Conservation (phyloP, 2,329 filamentous ascomycete species). For the Eutypa lata region DNA sequence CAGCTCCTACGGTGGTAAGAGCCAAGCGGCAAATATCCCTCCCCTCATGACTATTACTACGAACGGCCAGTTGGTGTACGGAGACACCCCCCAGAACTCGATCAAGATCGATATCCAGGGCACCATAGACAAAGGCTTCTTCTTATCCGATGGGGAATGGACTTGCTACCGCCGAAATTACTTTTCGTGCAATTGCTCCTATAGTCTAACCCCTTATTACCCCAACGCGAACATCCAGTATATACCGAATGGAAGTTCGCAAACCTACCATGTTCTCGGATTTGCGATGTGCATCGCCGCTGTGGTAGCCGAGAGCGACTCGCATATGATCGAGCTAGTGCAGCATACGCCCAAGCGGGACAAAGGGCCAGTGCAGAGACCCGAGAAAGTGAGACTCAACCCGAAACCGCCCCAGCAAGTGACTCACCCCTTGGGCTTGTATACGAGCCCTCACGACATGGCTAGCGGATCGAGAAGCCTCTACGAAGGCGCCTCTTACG, state of each 20-base stretch:
- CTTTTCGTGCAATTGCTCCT: slow-evolving; percentile 81
- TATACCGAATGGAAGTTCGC: slow-evolving; percentile 46
- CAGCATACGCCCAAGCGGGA: slow-evolving; percentile 91
- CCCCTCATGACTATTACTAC: slow-evolving; percentile 49
- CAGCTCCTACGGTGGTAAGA: slow-evolving; percentile 37
- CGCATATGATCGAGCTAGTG: slow-evolving; percentile 77
- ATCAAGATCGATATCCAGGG: slow-evolving; percentile 74
- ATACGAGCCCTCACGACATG: slow-evolving; percentile 35
- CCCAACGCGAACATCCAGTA: slow-evolving; percentile 47
- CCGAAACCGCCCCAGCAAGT: slow-evolving; percentile 59
- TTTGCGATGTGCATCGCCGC: slow-evolving; percentile 86
- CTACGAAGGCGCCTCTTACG: slow-evolving; percentile 39
- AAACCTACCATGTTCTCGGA: slow-evolving; percentile 64
- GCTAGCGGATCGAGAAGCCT: slow-evolving; percentile 30
- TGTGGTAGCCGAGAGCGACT: slow-evolving; percentile 71
- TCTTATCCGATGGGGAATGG: slow-evolving; percentile 77
- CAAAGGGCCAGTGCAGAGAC: slow-evolving; percentile 76
- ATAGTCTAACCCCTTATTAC: slow-evolving; percentile 60
- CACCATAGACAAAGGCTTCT: slow-evolving; percentile 87
- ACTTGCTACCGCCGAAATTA: slow-evolving; percentile 92
- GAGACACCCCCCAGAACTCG: slow-evolving; percentile 42
- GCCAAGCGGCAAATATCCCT: slow-evolving; percentile 43
- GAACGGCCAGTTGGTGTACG: slow-evolving; percentile 60
- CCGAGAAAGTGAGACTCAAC: slow-evolving; percentile 64
- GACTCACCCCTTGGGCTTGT: slow-evolving; percentile 45